These are phyloP conservation scores for Ciborinia camelliae DNA, from an alignment of 2,329 filamentous ascomycete genomes.

Conservation along the genomic window DNA sequence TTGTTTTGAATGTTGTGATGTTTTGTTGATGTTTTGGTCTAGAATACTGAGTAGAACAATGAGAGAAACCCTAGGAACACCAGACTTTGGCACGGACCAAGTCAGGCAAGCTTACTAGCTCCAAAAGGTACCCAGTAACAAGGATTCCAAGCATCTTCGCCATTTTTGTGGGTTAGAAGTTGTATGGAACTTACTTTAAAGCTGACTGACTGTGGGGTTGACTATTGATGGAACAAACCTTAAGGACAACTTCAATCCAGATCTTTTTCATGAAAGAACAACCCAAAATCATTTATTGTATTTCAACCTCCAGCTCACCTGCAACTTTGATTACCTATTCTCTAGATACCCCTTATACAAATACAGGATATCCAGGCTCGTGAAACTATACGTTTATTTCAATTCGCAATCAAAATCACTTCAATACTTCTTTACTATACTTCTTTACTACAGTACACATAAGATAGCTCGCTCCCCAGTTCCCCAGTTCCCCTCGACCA, in stretches of 20 bases:
- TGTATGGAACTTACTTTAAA: background rate
- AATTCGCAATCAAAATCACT: conserved; percentile 3
- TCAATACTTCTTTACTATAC: background rate
- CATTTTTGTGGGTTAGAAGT: background rate
- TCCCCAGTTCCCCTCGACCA: background rate
- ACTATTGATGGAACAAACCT: background rate
- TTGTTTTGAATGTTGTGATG: background rate
- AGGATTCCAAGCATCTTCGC: conserved; percentile 9
- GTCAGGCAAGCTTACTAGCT: background rate
- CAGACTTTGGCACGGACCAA: conserved; percentile 3
- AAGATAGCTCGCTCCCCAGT: background rate
- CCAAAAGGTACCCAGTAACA: conserved; percentile 1
- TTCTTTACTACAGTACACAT: background rate
- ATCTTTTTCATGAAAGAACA: conserved; percentile 7
- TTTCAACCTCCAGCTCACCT: background rate
- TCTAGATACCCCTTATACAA: background rate
- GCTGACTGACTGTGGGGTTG: conserved; percentile 15
- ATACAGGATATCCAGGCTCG: background rate
- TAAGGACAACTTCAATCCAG: conserved; percentile 7
- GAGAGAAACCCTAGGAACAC: background rate
- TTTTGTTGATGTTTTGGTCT: background rate
- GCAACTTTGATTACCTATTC: background rate
- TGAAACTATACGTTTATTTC: background rate
- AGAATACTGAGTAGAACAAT: background rate
- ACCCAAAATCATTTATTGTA: background rate